A percentile compares a stretch with the other conserved stretches of the same genome.
These are phyloP conservation scores for Acmispon strigosus DNA, from an alignment of 306 rosid genomes.

Conservation along the genomic window DNA sequence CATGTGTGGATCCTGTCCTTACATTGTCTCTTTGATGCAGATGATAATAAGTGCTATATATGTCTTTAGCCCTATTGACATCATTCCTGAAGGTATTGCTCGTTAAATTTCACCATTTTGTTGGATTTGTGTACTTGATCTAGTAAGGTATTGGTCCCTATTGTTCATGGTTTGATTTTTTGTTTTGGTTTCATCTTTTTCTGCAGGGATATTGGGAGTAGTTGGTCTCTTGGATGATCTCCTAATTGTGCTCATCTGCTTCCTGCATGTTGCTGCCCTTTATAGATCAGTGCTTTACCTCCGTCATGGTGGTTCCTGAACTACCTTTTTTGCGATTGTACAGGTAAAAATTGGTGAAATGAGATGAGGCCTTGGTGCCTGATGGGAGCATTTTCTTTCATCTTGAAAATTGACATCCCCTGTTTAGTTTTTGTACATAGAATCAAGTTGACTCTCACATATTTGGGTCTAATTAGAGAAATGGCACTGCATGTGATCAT, in stretches of 20 bases:
- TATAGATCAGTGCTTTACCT: slow-evolving; percentile 65
- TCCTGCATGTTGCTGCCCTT: slow-evolving; percentile 72
- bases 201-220: slow-evolving; percentile 69
- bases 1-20: neutral
- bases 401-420: neutral
- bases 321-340: no score
- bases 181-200: neutral
- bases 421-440: slow-evolving; percentile 5
- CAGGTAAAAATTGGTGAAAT: no score
- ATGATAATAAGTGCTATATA: slow-evolving; percentile 49
- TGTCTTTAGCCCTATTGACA: slow-evolving; percentile 75
- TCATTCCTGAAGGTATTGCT: slow-evolving; percentile 84
- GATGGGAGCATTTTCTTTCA: neutral
- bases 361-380: neutral
- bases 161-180: neutral
- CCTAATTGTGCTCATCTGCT: slow-evolving; percentile 53
- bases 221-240: slow-evolving; percentile 81
- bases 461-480: neutral
- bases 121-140: neutral
- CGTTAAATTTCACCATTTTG: neutral
- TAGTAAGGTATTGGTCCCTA: neutral
- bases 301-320: slow-evolving; percentile 71
- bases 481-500: neutral
- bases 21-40: slow-evolving; percentile 35
- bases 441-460: neutral